Conservation (phyloP, 805 yeast species). For the Metschnikowia similis region DNA sequence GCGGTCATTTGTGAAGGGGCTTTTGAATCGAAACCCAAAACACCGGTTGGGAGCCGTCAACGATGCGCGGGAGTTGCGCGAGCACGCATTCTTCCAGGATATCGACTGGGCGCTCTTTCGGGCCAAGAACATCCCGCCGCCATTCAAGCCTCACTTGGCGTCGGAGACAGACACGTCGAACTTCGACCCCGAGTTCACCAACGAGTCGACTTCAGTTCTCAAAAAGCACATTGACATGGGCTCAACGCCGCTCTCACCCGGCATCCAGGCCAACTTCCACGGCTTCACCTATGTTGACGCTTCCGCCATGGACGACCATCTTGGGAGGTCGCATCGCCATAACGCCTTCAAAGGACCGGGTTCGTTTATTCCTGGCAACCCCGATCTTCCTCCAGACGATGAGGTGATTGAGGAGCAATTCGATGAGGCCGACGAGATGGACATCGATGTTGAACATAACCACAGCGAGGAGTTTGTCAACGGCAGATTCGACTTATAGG, state of each 20-base stretch:
- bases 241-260: slow-evolving; percentile 85
- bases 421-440: slow-evolving; percentile 43
- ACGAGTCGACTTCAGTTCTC: slow-evolving; percentile 79
- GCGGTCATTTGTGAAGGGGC: slow-evolving; percentile 90
- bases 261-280: slow-evolving; percentile 91
- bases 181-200: slow-evolving; percentile 97
- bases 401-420: slow-evolving; percentile 70
- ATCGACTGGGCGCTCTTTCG: slow-evolving; percentile 82
- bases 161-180: slow-evolving; percentile 94
- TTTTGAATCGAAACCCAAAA: slow-evolving; percentile 90
- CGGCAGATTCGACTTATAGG: slow-evolving; percentile 78
- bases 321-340: slow-evolving; percentile 38
- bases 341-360: slow-evolving; percentile 48
- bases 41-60: slow-evolving; percentile 89
- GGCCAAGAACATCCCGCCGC: slow-evolving; percentile 87
- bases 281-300: slow-evolving; percentile 97
- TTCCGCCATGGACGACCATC: slow-evolving; percentile 85
- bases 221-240: slow-evolving; percentile 61
- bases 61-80: slow-evolving; percentile 89
- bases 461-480: slow-evolving; percentile 79
- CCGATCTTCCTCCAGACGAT: slow-evolving; percentile 76
- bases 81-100: slow-evolving; percentile 88
- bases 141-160: slow-evolving; percentile 88
- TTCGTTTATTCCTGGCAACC: slow-evolving; percentile 75
- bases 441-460: slow-evolving; percentile 51